Evolutionary conservation across 2,329 filamentous ascomycete genomes (phyloP).

Genomic region (Colletotrichum endophyticum): DNA sequence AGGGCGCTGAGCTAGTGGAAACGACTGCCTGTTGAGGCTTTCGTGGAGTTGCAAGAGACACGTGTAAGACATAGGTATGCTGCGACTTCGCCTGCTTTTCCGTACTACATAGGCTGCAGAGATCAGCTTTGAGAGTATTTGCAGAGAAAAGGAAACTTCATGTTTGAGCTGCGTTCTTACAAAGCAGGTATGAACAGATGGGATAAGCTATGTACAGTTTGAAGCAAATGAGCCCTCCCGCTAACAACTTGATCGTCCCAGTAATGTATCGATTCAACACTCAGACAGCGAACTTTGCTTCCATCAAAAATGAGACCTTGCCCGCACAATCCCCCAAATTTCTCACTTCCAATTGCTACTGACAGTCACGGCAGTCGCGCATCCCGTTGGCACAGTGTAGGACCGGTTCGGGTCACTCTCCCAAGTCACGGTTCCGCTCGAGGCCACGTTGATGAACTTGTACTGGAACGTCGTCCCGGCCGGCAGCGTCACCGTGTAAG

Average conservation of each 20-base stretch:
- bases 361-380: constrained; percentile 23
- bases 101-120: background rate
- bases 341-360: constrained; percentile 29
- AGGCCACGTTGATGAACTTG: constrained; percentile 64
- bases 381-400: constrained; percentile 33
- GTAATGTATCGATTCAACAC: background rate
- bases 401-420: constrained; percentile 56
- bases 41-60: background rate
- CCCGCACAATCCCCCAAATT: background rate
- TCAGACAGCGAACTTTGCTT: background rate
- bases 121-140: background rate
- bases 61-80: background rate
- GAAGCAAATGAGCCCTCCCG: background rate
- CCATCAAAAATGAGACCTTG: background rate
- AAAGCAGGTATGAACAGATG: background rate
- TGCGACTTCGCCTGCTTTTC: background rate
- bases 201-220: background rate
- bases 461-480: constrained; percentile 61
- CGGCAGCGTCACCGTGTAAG: constrained; percentile 51
- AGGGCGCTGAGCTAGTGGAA: background rate
- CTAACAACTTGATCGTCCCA: background rate
- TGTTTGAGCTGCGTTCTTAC: background rate
- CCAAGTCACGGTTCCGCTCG: constrained; percentile 57
- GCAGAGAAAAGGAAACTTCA: background rate
- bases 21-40: background rate